Base-by-base conservation (phyloP, 768 basidiomycete genomes). In the Trametopsis cervina region DNA sequence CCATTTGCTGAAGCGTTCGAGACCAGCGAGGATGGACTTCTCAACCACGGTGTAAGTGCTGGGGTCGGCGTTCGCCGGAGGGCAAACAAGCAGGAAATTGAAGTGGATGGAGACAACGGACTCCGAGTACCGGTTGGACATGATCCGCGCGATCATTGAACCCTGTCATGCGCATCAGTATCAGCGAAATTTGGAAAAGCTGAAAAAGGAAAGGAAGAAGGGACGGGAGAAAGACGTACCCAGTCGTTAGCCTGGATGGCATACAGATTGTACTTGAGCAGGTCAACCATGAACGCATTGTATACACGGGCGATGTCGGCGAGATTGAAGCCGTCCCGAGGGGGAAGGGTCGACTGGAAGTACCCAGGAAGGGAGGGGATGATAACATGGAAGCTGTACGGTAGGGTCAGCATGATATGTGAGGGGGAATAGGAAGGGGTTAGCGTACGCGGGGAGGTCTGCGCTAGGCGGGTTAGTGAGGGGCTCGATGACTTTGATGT, bases 201-300 rank as follows among this genome's bases (percentile, higher is more conserved):
- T 33, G 29, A 33, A 33, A 33, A 7, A n/a, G n/a, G n/a, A n/a
- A n/a, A n/a, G n/a, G n/a, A n/a, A n/a, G n/a, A n/a, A n/a, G n/a
- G n/a, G n/a, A n/a, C n/a, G n/a, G n/a, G n/a, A n/a, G n/a, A n/a
- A n/a, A 7, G 29, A 33, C 29, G 29, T 24, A 57, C 62, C 56
- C 56, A 58, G 42, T 64, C 63, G 12, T 55, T 56, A 0, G 55
- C 60, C 29, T 59, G 50, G 11, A 55, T 47, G 25, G 53, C 54
- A 25, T 58, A 64, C 23, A 44, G 37, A 24, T 48, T 41, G 42
- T 62, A 64, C 11, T 56, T 57, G 0, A 63, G 49, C 4, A 62
- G 56, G 18, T 59, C 54, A 15, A 49, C 55, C 60, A 63, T 60
- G 36, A 63, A 55, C 3, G 50, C 57, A 41, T 63, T 58, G 45